Evolutionary conservation across 2,329 filamentous ascomycete species (phyloP), one percentile per base, ranked within the genome.

Genomic region (Scytalidium sp.): DNA sequence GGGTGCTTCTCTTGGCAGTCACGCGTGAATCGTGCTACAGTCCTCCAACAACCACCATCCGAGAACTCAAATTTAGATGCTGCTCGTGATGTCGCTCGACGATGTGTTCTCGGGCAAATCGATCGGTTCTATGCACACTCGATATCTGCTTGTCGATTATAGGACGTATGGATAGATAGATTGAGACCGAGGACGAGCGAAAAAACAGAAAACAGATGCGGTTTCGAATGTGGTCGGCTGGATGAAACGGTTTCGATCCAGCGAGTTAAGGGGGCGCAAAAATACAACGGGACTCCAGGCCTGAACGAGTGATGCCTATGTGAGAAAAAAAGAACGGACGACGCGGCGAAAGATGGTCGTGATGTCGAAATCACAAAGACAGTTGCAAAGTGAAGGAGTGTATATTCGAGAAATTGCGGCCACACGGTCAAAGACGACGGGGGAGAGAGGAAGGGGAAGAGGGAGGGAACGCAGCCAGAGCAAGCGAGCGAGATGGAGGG

Each of bases 381-480:
- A 15, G 5, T 36, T 6, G 32, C 32, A 9, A 36, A 22, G 17
- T 17, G 41, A 27, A 43, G 41, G 23, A 15, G 32, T 10, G 17
- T 36, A 15, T 36, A 36, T 36, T 36, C 6, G 17, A 15, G 32
- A n/a, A 36, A n/a, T n/a, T 5, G 15, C 41, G 41, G 20, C 41
- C 13, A 43, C 20, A 6, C 15, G 41, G 11, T 17, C 17, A 19
- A n/a, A 42, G n/a, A n/a, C n/a, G 13, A 43, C 20, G 41, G 20
- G 41, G 11, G 41, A 43, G 41, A 43, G 41, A 7, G 40, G n/a
- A n/a, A 42, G 40, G n/a, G n/a, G 20, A n/a, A n/a, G 40, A 42
- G 40, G 8, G 40, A 19, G 40, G 25, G 25, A 7, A 29, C 25
- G n/a, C n/a, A n/a, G n/a, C n/a, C n/a, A n/a, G n/a, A n/a, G n/a